These are phyloP conservation scores for Cubamyces sp. DNA, from an alignment of 768 basidiomycete species.

Conservation along the genomic window DNA sequence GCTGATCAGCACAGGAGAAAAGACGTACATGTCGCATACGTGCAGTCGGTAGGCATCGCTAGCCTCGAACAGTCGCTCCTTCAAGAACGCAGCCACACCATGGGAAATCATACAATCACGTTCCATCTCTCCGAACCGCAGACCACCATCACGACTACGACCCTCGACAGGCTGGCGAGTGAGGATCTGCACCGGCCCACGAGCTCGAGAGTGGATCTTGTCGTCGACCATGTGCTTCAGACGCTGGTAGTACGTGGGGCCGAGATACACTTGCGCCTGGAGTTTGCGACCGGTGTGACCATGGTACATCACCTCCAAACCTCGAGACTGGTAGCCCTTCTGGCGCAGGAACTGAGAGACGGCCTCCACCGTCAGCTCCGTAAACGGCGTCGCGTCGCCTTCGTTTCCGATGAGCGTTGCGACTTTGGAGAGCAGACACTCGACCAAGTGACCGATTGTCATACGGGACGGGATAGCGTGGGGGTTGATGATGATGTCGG, in stretches of 20 bases:
- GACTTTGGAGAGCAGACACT: constrained; percentile 95
- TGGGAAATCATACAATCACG: constrained; percentile 99
- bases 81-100: constrained; percentile 96
- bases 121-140: constrained; percentile 99
- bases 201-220: constrained; percentile 97
- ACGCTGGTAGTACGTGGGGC: constrained; percentile 98
- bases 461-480: constrained; percentile 99
- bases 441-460: constrained; percentile 99
- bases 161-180: constrained; percentile 98
- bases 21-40: constrained; percentile 91
- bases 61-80: constrained; percentile 94
- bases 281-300: constrained; percentile 98
- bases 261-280: constrained; percentile 97
- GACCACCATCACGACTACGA: constrained; percentile 96
- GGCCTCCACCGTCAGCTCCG: constrained; percentile 95
- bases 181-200: constrained; percentile 97
- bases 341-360: constrained; percentile 91
- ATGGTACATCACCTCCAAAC: constrained; percentile 98
- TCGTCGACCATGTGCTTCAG: constrained; percentile 99
- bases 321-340: constrained; percentile 96
- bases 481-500: constrained; percentile 98
- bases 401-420: constrained; percentile 96
- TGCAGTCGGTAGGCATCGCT: constrained; percentile 93
- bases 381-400: constrained; percentile 98
- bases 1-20: background rate